Evolutionary conservation across 2,329 filamentous ascomycete species (phyloP).

Genomic region (Xylaria sp.): DNA sequence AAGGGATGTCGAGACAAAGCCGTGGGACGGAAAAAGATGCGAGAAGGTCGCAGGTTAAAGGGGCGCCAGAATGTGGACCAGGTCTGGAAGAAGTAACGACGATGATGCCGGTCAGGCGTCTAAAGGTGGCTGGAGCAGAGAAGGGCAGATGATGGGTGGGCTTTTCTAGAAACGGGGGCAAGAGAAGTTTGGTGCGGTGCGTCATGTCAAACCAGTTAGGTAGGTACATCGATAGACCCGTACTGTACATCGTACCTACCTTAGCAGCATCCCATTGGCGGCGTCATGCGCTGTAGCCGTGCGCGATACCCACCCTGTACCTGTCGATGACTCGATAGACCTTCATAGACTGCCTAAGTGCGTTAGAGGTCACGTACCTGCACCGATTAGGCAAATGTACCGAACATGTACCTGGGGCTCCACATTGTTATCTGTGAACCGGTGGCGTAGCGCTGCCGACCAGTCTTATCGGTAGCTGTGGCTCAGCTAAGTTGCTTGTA

Average conservation of each 20-base stretch:
- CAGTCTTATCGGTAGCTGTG: background rate
- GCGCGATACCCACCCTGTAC: background rate
- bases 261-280: background rate
- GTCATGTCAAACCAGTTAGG: slow-evolving; percentile 7
- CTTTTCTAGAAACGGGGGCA: slow-evolving; percentile 7
- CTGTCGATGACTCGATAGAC: background rate
- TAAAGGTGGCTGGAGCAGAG: slow-evolving; percentile 11
- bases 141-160: slow-evolving; percentile 4
- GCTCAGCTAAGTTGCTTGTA: background rate
- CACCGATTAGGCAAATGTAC: too few species aligned
- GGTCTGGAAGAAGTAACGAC: slow-evolving; percentile 13
- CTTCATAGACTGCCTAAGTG: too few species aligned
- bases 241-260: background rate
- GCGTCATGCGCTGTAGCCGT: background rate
- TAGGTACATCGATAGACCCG: background rate
- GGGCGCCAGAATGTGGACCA: slow-evolving; percentile 2
- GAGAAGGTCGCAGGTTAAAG: background rate
- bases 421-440: background rate
- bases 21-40: background rate
- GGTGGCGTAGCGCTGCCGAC: background rate
- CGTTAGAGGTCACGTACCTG: too few species aligned
- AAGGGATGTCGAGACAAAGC: background rate
- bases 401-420: too few species aligned
- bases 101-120: slow-evolving; percentile 11
- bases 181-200: slow-evolving; percentile 12